Conservation (phyloP, 306 rosid genomes). For the Cajanus cajan region DNA sequence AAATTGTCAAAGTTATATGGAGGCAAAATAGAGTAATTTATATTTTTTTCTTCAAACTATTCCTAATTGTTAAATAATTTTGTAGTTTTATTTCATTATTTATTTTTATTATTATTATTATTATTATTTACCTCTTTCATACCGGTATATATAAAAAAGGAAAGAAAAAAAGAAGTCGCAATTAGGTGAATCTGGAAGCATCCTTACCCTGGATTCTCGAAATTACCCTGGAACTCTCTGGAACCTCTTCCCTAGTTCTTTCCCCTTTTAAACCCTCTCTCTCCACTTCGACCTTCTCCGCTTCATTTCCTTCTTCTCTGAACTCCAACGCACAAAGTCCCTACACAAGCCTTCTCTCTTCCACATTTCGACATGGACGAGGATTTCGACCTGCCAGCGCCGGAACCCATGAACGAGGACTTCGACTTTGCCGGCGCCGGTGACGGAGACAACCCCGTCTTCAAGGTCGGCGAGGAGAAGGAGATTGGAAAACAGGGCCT, state of each 20-base stretch:
- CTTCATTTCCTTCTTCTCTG: background rate
- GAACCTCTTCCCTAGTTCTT: background rate
- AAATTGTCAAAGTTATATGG: too few relatives aligned
- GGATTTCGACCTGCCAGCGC: slow-evolving; percentile 58
- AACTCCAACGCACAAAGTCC: background rate
- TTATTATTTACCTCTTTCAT: too few relatives aligned
- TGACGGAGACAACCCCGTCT: background rate
- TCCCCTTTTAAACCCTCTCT: background rate
- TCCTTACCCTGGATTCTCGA: background rate
- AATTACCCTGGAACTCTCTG: background rate
- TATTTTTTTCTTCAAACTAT: too few relatives aligned
- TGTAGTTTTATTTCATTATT: too few relatives aligned
- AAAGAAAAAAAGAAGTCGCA: too few relatives aligned
- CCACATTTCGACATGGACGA: slow-evolving; percentile 52
- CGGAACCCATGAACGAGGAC: slow-evolving; percentile 59
- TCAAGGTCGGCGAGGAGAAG: slow-evolving; percentile 84
- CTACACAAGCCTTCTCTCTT: background rate
- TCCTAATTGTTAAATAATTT: too few relatives aligned
- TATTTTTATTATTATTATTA: too few relatives aligned
- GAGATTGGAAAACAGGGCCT: slow-evolving; percentile 81
- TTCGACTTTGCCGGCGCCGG: slow-evolving; percentile 52
- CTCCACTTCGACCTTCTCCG: background rate
- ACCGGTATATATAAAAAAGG: too few relatives aligned
- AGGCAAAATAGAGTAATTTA: too few relatives aligned
- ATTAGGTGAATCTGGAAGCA: background rate